phyloP scores from a whole-genome alignment of 345 rosid species.

The Excoecaria cochinchinensis region DNA sequence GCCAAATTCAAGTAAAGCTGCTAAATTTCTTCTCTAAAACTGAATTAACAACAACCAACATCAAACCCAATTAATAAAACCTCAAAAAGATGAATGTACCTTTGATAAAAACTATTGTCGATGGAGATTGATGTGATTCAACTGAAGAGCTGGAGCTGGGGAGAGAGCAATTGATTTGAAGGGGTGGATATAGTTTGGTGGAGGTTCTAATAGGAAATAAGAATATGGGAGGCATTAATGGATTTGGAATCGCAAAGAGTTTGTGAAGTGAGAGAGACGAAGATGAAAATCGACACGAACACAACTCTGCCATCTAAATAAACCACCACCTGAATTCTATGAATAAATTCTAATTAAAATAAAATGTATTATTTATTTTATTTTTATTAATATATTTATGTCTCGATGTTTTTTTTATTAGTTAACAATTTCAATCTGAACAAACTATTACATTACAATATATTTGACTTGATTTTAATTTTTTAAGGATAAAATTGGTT shows the following conservation, averaged over 20 bases:
- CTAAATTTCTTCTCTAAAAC: background rate
- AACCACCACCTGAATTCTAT: no score
- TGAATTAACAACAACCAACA: background rate
- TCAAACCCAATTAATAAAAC: background rate
- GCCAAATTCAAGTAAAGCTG: background rate
- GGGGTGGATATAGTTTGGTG: slow-evolving; percentile 20
- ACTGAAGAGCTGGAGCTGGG: slow-evolving; percentile 12
- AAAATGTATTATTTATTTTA: no score
- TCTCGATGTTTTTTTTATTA: no score
- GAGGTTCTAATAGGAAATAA: background rate
- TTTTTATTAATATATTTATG: no score
- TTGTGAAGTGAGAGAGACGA: background rate
- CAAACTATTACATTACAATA: no score
- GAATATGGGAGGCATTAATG: background rate
- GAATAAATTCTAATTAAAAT: no score
- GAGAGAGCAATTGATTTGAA: slow-evolving; percentile 24
- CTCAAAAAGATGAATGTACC: slow-evolving; percentile 1
- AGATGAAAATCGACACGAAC: background rate
- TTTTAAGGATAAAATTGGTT: no score
- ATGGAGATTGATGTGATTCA: slow-evolving; percentile 17
- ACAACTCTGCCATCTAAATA: slow-evolving; percentile 34
- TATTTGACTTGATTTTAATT: no score
- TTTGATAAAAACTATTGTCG: slow-evolving; percentile 24
- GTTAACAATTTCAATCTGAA: no score
- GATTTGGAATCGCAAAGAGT: background rate